Evolutionary conservation across 2,329 filamentous ascomycete species (phyloP).

Genomic region (Allantophomopsis lycopodina): DNA sequence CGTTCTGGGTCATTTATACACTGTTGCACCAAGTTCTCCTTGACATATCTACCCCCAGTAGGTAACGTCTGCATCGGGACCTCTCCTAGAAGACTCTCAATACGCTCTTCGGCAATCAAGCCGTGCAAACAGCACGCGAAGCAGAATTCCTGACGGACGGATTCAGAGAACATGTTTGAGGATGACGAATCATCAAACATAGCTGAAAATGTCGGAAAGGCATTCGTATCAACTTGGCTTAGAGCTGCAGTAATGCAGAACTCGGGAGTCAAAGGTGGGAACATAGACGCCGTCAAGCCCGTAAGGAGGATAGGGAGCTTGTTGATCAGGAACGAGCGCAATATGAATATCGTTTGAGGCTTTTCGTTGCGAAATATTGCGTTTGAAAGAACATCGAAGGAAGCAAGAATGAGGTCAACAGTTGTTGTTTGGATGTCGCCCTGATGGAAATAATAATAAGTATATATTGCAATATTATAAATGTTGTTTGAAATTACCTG

Average conservation of each 20-base stretch:
- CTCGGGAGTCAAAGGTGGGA: slow-evolving; percentile 45
- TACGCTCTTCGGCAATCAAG: slow-evolving; percentile 64
- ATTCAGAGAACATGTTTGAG: slow-evolving; percentile 41
- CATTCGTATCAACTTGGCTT: slow-evolving; percentile 44
- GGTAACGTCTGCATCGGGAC: slow-evolving; percentile 70
- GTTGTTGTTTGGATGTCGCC: slow-evolving; percentile 66
- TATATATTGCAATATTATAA: slow-evolving; percentile 62
- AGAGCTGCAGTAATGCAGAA: slow-evolving; percentile 53
- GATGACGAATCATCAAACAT: slow-evolving; percentile 43
- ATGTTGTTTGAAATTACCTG: slow-evolving; percentile 35
- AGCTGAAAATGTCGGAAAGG: slow-evolving; percentile 50
- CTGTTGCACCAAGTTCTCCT: slow-evolving; percentile 65
- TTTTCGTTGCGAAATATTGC: slow-evolving; percentile 61
- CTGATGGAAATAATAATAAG: slow-evolving; percentile 62
- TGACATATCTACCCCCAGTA: slow-evolving; percentile 58
- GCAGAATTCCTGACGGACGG: slow-evolving; percentile 70
- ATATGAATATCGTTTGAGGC: slow-evolving; percentile 47
- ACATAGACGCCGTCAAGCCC: slow-evolving; percentile 40
- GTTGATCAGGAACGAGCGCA: slow-evolving; percentile 78
- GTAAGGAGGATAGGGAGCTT: slow-evolving; percentile 48
- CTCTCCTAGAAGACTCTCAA: slow-evolving; percentile 71
- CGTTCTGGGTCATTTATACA: slow-evolving; percentile 65
- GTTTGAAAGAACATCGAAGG: slow-evolving; percentile 83
- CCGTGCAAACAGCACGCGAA: slow-evolving; percentile 83
- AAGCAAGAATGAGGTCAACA: slow-evolving; percentile 72